Evolutionary conservation across 169 alveolate genomes (phyloP).

Genomic region (Plasmodium knowlesi): DNA sequence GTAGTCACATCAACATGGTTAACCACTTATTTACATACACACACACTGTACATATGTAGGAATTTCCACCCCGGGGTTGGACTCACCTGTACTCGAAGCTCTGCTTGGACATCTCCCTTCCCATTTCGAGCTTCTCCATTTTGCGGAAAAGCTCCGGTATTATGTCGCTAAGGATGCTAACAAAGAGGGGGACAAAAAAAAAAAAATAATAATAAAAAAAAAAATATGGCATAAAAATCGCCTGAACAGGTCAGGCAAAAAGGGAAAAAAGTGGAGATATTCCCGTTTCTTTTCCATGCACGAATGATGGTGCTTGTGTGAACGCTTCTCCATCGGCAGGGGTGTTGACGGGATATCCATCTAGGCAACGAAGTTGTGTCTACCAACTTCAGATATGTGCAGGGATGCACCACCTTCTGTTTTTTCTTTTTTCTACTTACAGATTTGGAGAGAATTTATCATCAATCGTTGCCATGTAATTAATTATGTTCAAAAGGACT

Average conservation of each 20-base stretch:
- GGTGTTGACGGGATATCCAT: background rate
- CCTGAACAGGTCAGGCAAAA: constrained; percentile 3
- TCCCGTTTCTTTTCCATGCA: background rate
- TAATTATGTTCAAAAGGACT: constrained; percentile 24
- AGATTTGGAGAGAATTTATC: constrained; percentile 2
- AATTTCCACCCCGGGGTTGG: background rate
- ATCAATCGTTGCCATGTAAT: constrained; percentile 42
- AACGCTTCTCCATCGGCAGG: background rate
- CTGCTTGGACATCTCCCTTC: constrained; percentile 7
- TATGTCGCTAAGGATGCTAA: constrained; percentile 26
- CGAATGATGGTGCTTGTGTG: background rate
- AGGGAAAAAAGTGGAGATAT: background rate
- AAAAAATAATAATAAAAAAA: background rate
- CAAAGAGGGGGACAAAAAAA: background rate
- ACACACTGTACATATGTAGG: background rate
- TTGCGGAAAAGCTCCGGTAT: constrained; percentile 6
- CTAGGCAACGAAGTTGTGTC: background rate
- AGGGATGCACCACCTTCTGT: background rate
- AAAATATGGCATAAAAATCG: background rate
- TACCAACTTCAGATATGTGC: background rate
- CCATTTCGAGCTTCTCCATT: constrained; percentile 5
- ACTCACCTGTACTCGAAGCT: constrained; percentile 39
- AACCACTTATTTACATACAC: background rate
- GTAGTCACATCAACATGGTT: background rate
- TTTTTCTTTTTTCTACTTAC: background rate